These are phyloP conservation scores for Mycena albidolilacea DNA, from an alignment of 768 basidiomycete species.

Conservation along the genomic window DNA sequence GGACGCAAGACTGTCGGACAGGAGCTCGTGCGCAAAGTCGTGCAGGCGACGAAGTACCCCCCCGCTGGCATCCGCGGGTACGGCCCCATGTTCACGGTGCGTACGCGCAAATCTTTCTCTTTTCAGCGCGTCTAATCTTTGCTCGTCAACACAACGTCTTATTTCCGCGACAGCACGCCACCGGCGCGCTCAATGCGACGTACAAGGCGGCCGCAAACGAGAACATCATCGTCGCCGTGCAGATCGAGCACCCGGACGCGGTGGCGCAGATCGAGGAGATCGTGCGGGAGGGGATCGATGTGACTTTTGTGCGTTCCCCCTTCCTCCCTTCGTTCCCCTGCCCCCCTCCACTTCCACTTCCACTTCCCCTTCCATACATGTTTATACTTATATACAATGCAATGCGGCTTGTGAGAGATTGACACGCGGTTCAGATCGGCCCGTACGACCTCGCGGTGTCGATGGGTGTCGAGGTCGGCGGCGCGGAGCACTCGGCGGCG, in stretches of 20 bases:
- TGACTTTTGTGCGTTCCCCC: conserved; percentile 39
- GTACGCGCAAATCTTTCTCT: background rate
- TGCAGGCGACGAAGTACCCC: conserved; percentile 43
- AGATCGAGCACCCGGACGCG: conserved; percentile 46
- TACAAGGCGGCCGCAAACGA: conserved; percentile 41
- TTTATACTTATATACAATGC: no score
- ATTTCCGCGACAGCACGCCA: conserved; percentile 32
- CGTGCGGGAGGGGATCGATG: conserved; percentile 44
- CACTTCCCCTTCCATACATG: no score
- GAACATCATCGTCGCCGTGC: conserved; percentile 40
- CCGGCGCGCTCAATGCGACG: conserved; percentile 40
- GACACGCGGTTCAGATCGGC: conserved; percentile 35
- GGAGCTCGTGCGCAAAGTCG: conserved; percentile 45
- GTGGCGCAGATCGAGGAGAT: conserved; percentile 43
- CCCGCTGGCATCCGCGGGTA: conserved; percentile 43
- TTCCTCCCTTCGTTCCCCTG: no score
- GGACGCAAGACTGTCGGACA: background rate
- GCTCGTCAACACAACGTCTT: background rate
- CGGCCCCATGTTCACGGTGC: conserved; percentile 45
- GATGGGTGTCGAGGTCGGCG: conserved; percentile 45
- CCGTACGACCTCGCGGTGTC: conserved; percentile 44
- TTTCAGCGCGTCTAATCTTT: background rate
- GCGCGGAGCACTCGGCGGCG: conserved; percentile 41
- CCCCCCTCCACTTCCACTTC: no score
- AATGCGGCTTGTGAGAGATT: no score